A percentile compares a stretch with the other conserved stretches of the same genome.
Evolutionary conservation across 495 filamentous ascomycete genomes (phyloP).

Genomic region (Penicillium taxi): DNA sequence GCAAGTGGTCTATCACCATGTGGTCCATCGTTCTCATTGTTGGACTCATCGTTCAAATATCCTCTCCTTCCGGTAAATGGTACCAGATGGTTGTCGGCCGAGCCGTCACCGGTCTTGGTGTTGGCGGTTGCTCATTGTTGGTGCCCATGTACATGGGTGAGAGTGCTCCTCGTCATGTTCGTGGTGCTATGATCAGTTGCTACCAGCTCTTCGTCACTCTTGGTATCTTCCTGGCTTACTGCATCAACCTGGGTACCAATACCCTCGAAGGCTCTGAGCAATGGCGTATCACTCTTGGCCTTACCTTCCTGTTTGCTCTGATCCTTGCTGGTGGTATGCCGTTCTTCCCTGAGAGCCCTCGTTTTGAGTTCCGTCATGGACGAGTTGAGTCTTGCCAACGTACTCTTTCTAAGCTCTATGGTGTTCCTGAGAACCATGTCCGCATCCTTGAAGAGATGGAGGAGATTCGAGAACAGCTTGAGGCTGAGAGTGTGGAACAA

Average conservation of each 20-base stretch:
- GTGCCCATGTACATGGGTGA: constrained; percentile 72
- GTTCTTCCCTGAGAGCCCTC: constrained; percentile 64
- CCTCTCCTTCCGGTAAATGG: constrained; percentile 45
- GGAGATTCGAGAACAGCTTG: constrained; percentile 53
- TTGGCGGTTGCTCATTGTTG: constrained; percentile 60
- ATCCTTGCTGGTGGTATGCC: constrained; percentile 66
- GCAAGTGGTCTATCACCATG: constrained; percentile 45
- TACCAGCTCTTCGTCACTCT: constrained; percentile 87
- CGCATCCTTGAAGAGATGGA: constrained; percentile 60
- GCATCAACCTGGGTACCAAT: constrained; percentile 71
- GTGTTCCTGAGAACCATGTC: constrained; percentile 55
- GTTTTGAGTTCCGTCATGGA: constrained; percentile 59
- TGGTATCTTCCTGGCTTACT: constrained; percentile 74
- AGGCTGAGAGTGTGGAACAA: constrained; percentile 47
- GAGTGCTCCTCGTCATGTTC: constrained; percentile 56
- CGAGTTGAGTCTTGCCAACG: constrained; percentile 52
- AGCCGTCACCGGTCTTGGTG: constrained; percentile 57
- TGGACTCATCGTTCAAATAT: constrained; percentile 59
- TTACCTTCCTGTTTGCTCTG: constrained; percentile 67
- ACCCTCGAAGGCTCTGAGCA: constrained; percentile 40
- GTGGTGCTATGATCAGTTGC: constrained; percentile 58
- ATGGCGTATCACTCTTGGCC: constrained; percentile 73
- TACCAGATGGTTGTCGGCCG: constrained; percentile 48
- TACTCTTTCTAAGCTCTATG: constrained; percentile 63
- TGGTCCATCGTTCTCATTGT: constrained; percentile 56